Conservation (phyloP, 805 yeast species). For the Candida pseudofarinosa region DNA sequence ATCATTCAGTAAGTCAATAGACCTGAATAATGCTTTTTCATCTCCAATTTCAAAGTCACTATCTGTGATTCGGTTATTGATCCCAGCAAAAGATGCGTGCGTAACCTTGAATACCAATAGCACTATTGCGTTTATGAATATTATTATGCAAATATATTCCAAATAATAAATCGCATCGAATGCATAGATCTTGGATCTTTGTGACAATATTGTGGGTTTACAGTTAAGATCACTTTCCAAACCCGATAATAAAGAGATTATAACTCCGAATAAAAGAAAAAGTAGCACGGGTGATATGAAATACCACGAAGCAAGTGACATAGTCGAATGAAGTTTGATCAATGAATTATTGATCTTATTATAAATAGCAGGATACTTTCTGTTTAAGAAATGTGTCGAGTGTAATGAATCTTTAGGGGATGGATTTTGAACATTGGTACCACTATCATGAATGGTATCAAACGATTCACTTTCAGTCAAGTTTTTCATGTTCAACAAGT, state of each 20-base stretch:
- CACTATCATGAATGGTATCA: background rate
- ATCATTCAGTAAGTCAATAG: conserved; percentile 23
- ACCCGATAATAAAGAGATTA: background rate
- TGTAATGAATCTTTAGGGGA: background rate
- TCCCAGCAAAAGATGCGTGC: conserved; percentile 6
- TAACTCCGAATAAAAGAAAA: background rate
- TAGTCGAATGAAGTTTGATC: background rate
- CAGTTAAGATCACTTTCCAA: conserved; percentile 9
- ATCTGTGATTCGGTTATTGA: conserved; percentile 5
- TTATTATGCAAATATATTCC: conserved; percentile 51
- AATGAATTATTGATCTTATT: background rate
- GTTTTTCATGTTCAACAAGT: conserved; percentile 30
- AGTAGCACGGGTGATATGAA: background rate
- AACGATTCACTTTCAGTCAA: background rate
- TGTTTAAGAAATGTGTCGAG: background rate
- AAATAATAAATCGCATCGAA: conserved; percentile 40
- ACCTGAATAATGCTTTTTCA: conserved; percentile 23
- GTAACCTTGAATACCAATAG: conserved; percentile 16
- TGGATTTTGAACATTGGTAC: background rate
- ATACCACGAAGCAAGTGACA: background rate
- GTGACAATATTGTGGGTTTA: background rate
- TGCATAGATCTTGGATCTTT: background rate
- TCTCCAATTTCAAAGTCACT: conserved; percentile 11
- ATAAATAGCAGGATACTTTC: background rate
- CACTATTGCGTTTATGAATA: conserved; percentile 46